A percentile compares a stretch with the other conserved stretches of the same genome.
phyloP scores from a whole-genome alignment of 225 moss, liverwort and hornwort genomes.

The Neckera pumila region DNA sequence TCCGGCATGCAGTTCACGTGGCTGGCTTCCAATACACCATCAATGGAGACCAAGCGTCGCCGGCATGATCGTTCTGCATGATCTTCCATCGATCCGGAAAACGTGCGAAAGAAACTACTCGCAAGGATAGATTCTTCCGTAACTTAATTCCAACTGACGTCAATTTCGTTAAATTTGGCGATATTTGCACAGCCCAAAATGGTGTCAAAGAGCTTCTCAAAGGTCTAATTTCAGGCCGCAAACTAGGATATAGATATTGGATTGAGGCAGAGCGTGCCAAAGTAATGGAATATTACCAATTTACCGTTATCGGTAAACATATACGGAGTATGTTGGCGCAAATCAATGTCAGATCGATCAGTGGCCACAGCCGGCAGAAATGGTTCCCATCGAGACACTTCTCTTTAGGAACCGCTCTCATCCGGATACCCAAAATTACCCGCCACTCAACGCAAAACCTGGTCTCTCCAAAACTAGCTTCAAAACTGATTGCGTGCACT shows the following conservation, averaged over 20 bases:
- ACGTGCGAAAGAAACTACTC: neutral
- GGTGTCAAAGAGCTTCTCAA: neutral
- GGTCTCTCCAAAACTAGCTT: neutral
- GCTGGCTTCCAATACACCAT: neutral
- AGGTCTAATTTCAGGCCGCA: neutral
- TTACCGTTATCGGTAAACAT: neutral
- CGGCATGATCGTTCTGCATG: neutral
- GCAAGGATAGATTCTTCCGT: neutral
- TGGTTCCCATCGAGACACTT: neutral
- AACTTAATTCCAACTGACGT: no score
- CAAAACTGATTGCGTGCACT: neutral
- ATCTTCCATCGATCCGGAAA: neutral
- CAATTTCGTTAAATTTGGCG: neutral
- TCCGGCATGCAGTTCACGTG: neutral
- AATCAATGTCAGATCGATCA: neutral
- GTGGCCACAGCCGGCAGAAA: neutral
- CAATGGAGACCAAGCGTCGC: neutral
- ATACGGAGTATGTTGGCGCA: neutral
- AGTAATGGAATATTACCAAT: neutral
- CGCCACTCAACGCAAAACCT: no score
- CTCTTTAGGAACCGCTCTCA: neutral
- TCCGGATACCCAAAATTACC: neutral
- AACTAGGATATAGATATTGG: neutral
- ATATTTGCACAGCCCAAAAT: neutral
- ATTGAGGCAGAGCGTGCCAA: no score